Evolutionary conservation across 2,329 filamentous ascomycete species (phyloP), one percentile per base, ranked within the genome.

Genomic region (Aspergillus sp.): DNA sequence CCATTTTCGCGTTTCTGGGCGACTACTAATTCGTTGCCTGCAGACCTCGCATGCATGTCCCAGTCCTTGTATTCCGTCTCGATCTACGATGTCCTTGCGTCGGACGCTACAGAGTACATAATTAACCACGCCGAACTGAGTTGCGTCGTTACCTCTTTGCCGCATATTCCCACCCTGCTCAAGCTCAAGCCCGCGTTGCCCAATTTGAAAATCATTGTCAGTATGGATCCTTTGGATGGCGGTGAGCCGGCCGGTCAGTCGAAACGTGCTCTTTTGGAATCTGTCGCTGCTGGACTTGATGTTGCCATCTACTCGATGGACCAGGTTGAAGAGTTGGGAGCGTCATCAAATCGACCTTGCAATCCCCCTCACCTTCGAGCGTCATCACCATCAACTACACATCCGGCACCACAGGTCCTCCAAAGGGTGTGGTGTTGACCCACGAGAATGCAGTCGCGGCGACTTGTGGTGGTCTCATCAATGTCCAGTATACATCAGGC

Each of bases 31-130:
- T 26, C 6, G 10, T 27, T 5, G 9, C 26, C n/a, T 28, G 19
- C 44, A 88, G 91, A 97, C 74, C 73, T 97, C 60, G 93, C 82
- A 33, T 84, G 87, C 63, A 82, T 88, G 71, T 93, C 90, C 9
- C 93, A 97, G 67, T 81, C 85, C 6, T 80, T 97, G 28, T 97
- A 78, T 70, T 88, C 86, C 19, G 90, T 98, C 43, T 95, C 91
- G 5, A 84, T 98, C 40, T 98, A 98, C 73, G 93, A 97, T 68
- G 96, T 91, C 9, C 80, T 98, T 5, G 91, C 91, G 7, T 85
- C 91, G 9, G 88, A 95, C 54, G 82, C 90, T 2, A 90, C 88
- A 45, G 90, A 97, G 70, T 97, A 88, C 71, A 96, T 98, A 67
- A 86, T 97, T 72, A 94, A 94, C 68, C 91, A 97, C 65, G 82